A percentile compares a stretch with the other conserved stretches of the same genome.
phyloP scores from a whole-genome alignment of 1,284 basidiomycete genomes.

The Cryptococcus sp. region DNA sequence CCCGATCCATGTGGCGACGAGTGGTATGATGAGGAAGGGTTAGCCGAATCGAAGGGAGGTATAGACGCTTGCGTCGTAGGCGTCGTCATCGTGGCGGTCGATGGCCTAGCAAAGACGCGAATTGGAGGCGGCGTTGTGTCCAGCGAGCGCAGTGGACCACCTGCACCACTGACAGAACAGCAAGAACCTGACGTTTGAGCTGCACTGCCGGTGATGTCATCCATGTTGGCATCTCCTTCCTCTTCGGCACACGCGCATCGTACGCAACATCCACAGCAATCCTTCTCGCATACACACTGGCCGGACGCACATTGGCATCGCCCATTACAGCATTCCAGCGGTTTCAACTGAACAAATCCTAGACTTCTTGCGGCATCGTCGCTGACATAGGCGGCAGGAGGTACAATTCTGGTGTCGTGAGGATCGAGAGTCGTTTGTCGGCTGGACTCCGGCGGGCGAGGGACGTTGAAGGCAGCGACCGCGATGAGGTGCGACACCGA shows the following conservation, averaged over 20 bases:
- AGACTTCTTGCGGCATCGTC: constrained; percentile 42
- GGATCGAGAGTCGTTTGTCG: constrained; percentile 34
- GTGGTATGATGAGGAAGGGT: no score
- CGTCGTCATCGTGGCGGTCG: no score
- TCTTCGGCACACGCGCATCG: constrained; percentile 48
- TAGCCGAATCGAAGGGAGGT: no score
- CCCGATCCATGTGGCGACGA: no score
- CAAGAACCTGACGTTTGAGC: constrained; percentile 4
- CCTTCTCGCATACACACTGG: constrained; percentile 49
- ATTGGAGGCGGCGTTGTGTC: no score
- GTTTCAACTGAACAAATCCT: constrained; percentile 48
- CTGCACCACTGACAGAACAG: neutral
- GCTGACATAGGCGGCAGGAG: constrained; percentile 35
- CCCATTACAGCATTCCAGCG: constrained; percentile 53
- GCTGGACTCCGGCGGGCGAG: constrained; percentile 23
- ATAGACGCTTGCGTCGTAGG: no score
- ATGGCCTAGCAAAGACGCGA: no score
- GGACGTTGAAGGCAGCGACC: constrained; percentile 47
- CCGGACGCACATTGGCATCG: constrained; percentile 51
- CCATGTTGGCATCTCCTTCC: constrained; percentile 28
- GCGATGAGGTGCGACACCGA: constrained; percentile 52
- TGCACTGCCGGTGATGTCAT: neutral
- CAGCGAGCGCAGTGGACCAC: no score
- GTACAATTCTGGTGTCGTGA: constrained; percentile 43
- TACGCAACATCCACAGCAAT: constrained; percentile 53